Conservation (phyloP, 2,329 filamentous ascomycete genomes). For the Didymella lethalis region DNA sequence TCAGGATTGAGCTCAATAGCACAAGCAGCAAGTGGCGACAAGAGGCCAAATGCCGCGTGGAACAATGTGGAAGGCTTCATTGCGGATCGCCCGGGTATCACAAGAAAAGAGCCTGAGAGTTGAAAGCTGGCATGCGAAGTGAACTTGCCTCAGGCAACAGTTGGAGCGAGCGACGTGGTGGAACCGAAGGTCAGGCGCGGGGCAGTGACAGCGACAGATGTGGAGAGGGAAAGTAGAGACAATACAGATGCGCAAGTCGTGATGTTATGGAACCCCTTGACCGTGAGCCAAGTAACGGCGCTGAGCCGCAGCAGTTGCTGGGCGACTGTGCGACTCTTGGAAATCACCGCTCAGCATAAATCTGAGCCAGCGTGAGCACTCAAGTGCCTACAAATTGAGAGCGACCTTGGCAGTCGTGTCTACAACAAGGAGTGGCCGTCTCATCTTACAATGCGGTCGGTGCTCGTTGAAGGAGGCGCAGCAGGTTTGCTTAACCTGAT, state of each 20-base stretch:
- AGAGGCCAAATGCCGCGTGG: constrained; percentile 26
- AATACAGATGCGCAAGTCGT: constrained; percentile 17
- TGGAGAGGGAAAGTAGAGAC: constrained; percentile 6
- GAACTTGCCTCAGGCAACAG: constrained; percentile 16
- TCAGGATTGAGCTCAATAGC: constrained; percentile 33
- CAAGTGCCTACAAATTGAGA: constrained; percentile 10
- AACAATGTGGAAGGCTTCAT: constrained; percentile 33
- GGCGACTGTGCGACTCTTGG: constrained; percentile 33
- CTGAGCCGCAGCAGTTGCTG: constrained; percentile 28
- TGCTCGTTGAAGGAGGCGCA: constrained; percentile 15
- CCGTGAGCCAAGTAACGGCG: constrained; percentile 29
- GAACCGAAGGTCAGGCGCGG: constrained; percentile 5
- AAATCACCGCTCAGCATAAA: constrained; percentile 13
- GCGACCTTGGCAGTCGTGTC: constrained; percentile 13
- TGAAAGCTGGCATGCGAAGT: constrained; percentile 19
- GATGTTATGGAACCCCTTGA: constrained; percentile 32
- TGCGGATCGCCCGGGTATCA: constrained; percentile 21
- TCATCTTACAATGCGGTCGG: constrained; percentile 22
- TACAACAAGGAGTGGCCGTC: constrained; percentile 11
- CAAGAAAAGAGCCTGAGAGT: not conserved
- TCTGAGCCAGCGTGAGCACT: constrained; percentile 15
- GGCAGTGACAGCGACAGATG: constrained; percentile 7
- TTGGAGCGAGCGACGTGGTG: constrained; percentile 24
- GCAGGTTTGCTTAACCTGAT: not conserved
- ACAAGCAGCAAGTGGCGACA: constrained; percentile 25